Conservation (phyloP, 139 green algal species). For the Coelastrella sp. region DNA sequence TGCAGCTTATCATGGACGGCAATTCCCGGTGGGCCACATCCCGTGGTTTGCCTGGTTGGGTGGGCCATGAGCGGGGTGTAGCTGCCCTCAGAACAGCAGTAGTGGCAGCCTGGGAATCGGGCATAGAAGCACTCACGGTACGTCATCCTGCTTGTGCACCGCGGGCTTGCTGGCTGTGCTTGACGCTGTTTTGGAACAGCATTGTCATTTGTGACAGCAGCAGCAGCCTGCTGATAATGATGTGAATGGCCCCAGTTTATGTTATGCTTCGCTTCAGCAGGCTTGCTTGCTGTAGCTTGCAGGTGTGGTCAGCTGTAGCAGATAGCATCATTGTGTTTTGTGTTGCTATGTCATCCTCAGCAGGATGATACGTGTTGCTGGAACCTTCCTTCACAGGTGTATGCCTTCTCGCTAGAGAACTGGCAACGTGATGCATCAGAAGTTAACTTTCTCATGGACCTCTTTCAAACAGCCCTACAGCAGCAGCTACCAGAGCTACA, state of each 20-base stretch:
- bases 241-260: too few relatives aligned
- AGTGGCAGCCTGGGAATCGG: conserved; percentile 53
- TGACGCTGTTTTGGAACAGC: neutral
- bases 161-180: neutral
- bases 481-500: conserved; percentile 58
- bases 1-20: conserved; percentile 83
- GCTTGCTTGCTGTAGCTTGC: too few relatives aligned
- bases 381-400: conserved; percentile 57
- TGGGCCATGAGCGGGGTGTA: conserved; percentile 71
- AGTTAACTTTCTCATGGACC: conserved; percentile 76
- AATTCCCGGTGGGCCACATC: conserved; percentile 76
- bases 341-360: neutral
- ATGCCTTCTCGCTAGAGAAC: conserved; percentile 84
- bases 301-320: neutral
- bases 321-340: neutral
- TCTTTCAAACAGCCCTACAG: conserved; percentile 68
- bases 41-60: conserved; percentile 35
- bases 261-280: too few relatives aligned
- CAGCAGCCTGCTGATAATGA: neutral
- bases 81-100: conserved; percentile 66
- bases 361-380: too few relatives aligned
- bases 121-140: conserved; percentile 81
- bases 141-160: neutral
- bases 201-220: neutral
- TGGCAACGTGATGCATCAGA: conserved; percentile 73